Base-by-base conservation (phyloP, 805 yeast species). In the Millerozyma miso region DNA sequence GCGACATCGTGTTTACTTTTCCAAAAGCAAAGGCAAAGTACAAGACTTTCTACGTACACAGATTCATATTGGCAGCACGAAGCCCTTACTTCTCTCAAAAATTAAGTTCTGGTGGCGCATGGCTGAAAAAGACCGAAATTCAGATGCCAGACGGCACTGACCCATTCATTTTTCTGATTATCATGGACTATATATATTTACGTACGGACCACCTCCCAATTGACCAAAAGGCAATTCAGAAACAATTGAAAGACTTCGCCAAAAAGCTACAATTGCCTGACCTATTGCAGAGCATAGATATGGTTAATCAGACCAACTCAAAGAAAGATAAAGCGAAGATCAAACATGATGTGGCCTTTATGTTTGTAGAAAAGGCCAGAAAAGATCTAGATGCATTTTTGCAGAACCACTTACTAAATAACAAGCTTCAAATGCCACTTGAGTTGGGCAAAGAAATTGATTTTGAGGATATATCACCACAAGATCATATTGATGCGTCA, bases 61-160 rank as follows among this genome's bases (percentile, higher is more conserved):
- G 68, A 33, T 68, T 61, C 49, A 46, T 54, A 48, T 61, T 51
- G 64, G 75, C 61, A 4, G 67, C 71, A 2, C 50, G 73, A 41
- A 56, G 65, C 20, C 44, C 53, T 6, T 59, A 59, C 41, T 62
- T 63, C 33, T 29, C 34, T 8, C 41, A 44, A 2, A 55, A 53
- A 39, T 44, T 66, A 38, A 39, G 39, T 16, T 39, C 38, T 7
- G 51, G 49, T 8, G 58, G 54, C 3, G 45, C 43, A n/a, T 64
- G 69, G 69, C 31, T 33, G 13, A 5, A 19, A 3, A 31, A 42
- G 34, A 23, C 47, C 8, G 45, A 48, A 8, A 43, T 61, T 6
- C 54, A 51, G 3, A 41, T 61, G 51, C 54, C 56, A 1, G 29
- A 32, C 3, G 15, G 39, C 3, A 31, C 50, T 2, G 54, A 55